These are phyloP conservation scores for Skeletonema grethae DNA, from an alignment of 108 stramenopile genomes.

Conservation along the genomic window DNA sequence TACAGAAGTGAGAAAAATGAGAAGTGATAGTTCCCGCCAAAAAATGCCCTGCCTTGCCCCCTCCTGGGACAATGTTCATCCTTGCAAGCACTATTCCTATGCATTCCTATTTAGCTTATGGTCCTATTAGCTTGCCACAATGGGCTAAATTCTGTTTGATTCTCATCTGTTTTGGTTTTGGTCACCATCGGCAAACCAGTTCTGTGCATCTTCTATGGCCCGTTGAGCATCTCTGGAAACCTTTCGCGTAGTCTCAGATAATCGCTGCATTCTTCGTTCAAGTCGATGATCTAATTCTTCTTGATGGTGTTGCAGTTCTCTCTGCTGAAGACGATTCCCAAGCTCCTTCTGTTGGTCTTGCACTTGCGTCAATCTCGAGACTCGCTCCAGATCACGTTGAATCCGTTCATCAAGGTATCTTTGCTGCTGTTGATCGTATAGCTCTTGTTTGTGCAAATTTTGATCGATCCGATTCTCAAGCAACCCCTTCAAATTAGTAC, in stretches of 20 bases:
- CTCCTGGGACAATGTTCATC: no score
- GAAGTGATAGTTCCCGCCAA: no score
- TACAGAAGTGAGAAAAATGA: no score
- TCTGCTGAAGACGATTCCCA: neutral
- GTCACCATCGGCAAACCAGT: neutral
- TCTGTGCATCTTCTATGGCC: neutral
- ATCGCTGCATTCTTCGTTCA: neutral
- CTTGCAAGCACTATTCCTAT: no score
- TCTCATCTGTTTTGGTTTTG: neutral
- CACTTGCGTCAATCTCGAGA: conserved; percentile 1
- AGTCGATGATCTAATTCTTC: conserved; percentile 2
- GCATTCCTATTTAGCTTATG: neutral
- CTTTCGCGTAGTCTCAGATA: neutral
- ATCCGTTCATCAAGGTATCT: neutral
- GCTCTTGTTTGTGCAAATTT: conserved; percentile 4
- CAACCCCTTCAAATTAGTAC: neutral
- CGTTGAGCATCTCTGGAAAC: neutral
- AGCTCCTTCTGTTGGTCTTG: neutral
- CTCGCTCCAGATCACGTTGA: neutral
- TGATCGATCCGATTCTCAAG: neutral
- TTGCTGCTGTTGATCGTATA: neutral
- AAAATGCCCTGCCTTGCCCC: no score
- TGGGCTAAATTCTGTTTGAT: neutral
- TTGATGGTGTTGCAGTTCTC: neutral
- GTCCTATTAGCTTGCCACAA: neutral